Evolutionary conservation across 2,329 filamentous ascomycete species (phyloP), one percentile per base, ranked within the genome.

Genomic region (Aspergillus texensis): DNA sequence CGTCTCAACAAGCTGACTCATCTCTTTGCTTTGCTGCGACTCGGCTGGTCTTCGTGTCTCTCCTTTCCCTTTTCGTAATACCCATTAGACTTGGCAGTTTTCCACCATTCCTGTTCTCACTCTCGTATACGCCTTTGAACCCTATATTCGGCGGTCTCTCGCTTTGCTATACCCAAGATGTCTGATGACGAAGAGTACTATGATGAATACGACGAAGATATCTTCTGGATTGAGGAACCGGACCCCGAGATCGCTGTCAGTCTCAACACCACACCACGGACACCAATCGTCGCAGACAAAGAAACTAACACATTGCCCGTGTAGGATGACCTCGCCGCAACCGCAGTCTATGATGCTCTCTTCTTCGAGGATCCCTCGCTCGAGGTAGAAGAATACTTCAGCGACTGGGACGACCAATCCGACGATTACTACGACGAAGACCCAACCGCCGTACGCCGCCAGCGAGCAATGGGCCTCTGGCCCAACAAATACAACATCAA

Each of bases 391-490:
- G 79, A 80, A 14, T 77, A 75, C 54, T 79, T 74, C 68, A 79
- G 77, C 57, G 81, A 82, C 65, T 81, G 79, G 78, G 79, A 81
- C 53, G 80, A 81, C 32, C 76, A 80, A 52, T 78, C 79, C 16
- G 79, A 81, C 58, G 79, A 81, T 62, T 81, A 80, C 67, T 77
- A 79, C 62, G 79, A 81, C 50, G 78, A 80, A 58, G 79, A 81
- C 39, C 75, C 79, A 19, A 76, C 74, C 6, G 71, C 75, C 39
- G 68, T 74, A 10, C 69, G 67, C 26, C 60, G 64, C 48, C 67
- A 67, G 28, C 66, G 71, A 10, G 68, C 65, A 48, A 65, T 67
- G 60, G 67, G 63, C 30, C 48, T 50, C 28, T 61, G 46, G 52
- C 48, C 62, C 16, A 54, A 60, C 21, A 61, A 57, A 19, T 34